Percentiles rank a stretch among this genome's conserved stretches.
phyloP scores from a whole-genome alignment of 805 yeast species.

The Saccharomycopsis vini region DNA sequence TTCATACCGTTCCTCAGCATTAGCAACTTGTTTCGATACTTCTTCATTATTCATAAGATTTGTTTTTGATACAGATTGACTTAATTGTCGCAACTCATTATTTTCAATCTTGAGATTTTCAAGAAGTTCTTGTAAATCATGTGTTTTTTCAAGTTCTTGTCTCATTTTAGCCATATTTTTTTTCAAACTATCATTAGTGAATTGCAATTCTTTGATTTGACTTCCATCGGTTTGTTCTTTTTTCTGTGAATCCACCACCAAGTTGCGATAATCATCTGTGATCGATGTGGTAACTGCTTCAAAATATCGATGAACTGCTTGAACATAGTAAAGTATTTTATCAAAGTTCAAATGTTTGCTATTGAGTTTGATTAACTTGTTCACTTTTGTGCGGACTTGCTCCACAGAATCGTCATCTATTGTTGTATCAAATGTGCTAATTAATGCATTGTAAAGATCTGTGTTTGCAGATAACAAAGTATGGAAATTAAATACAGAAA shows the following conservation, averaged over 20 bases:
- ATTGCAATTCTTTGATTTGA: constrained; percentile 2
- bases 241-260: constrained; percentile 4
- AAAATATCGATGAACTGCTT: constrained; percentile 13
- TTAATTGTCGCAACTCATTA: constrained; percentile 1
- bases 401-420: constrained; percentile 6
- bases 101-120: neutral
- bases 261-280: constrained; percentile 2
- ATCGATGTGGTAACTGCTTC: constrained; percentile 7
- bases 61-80: neutral
- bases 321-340: constrained; percentile 11
- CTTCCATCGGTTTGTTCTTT: constrained; percentile 7
- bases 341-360: constrained; percentile 8
- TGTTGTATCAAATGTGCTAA: constrained; percentile 1
- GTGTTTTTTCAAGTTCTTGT: neutral
- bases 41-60: neutral
- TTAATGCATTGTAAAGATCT: constrained; percentile 1
- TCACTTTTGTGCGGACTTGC: constrained; percentile 10
- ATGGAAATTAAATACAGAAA: constrained; percentile 2
- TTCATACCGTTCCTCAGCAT: constrained; percentile 42
- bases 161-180: neutral
- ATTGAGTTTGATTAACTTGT: constrained; percentile 4
- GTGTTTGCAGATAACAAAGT: constrained; percentile 7
- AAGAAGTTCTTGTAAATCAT: neutral
- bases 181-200: neutral
- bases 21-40: constrained; percentile 10